Percentiles rank a stretch among this genome's conserved stretches.
phyloP scores from a whole-genome alignment of 108 stramenopile species.

The Bacterosira constricta region DNA sequence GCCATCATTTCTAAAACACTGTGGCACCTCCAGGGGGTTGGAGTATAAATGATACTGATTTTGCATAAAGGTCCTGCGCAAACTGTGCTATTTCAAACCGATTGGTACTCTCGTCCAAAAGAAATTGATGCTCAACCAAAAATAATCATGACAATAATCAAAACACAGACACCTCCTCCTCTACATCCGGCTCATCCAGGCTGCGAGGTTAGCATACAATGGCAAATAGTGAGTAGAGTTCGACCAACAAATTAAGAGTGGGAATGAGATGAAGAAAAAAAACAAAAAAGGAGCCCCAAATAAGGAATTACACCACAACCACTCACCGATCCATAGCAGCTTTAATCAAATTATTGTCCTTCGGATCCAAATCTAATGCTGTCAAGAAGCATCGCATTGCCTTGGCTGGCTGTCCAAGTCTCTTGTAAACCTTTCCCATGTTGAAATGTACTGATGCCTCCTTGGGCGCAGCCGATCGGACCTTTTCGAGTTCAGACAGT shows the following conservation, averaged over 20 bases:
- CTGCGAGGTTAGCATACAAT: too few relatives aligned
- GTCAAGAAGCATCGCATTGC: slow-evolving; percentile 93
- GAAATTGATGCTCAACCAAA: too few relatives aligned
- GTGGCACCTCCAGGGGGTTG: too few relatives aligned
- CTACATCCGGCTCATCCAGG: slow-evolving; percentile 89
- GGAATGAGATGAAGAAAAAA: background rate
- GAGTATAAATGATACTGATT: too few relatives aligned
- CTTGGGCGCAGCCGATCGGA: slow-evolving; percentile 89
- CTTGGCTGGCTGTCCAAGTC: slow-evolving; percentile 85
- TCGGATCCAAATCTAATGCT: slow-evolving; percentile 96
- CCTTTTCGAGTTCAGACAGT: slow-evolving; percentile 84
- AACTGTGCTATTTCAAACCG: too few relatives aligned
- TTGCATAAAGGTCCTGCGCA: too few relatives aligned
- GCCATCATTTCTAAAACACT: too few relatives aligned
- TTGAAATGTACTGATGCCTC: slow-evolving; percentile 95
- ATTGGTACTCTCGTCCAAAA: too few relatives aligned
- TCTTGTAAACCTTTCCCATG: slow-evolving; percentile 95
- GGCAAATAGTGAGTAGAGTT: too few relatives aligned
- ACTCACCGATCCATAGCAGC: slow-evolving; percentile 53
- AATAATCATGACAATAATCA: slow-evolving; percentile 29
- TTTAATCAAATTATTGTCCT: slow-evolving; percentile 95
- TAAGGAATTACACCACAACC: too few relatives aligned
- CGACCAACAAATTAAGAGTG: slow-evolving; percentile 61
- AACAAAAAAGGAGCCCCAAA: background rate
- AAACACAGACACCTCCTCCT: slow-evolving; percentile 81